Conservation (phyloP, 176 grass and related monocot species). For the Avena atlantica region DNA sequence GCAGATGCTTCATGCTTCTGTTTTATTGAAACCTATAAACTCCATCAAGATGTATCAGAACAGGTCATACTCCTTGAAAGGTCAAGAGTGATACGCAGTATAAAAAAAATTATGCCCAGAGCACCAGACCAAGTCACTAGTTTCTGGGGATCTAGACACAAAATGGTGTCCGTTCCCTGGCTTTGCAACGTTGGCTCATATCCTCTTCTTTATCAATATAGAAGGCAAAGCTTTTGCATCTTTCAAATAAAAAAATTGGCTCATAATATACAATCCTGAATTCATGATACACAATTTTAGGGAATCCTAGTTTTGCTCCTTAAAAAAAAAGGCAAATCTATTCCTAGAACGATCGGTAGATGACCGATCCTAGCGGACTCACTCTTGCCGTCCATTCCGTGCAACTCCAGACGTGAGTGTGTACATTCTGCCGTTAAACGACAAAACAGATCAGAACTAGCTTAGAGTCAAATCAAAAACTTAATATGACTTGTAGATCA, state of each 20-base stretch:
- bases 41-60: neutral
- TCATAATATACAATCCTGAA: neutral
- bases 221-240: too few relatives aligned
- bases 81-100: neutral
- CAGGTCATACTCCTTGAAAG: neutral
- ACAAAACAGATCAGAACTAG: too few relatives aligned
- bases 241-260: neutral
- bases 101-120: neutral
- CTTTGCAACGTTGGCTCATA: neutral
- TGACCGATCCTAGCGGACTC: too few relatives aligned
- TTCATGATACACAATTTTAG: neutral
- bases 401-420: too few relatives aligned
- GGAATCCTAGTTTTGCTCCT: neutral
- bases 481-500: too few relatives aligned
- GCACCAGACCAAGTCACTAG: neutral
- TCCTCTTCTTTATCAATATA: too few relatives aligned
- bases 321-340: too few relatives aligned
- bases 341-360: too few relatives aligned
- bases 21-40: slow-evolving; percentile 1
- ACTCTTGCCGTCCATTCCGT: too few relatives aligned
- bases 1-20: neutral
- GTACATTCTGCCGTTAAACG: too few relatives aligned
- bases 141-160: neutral
- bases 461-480: too few relatives aligned
- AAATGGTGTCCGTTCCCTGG: neutral